Conservation (phyloP, 1,284 basidiomycete species). For the Erythrobasidium hasegawianum region DNA sequence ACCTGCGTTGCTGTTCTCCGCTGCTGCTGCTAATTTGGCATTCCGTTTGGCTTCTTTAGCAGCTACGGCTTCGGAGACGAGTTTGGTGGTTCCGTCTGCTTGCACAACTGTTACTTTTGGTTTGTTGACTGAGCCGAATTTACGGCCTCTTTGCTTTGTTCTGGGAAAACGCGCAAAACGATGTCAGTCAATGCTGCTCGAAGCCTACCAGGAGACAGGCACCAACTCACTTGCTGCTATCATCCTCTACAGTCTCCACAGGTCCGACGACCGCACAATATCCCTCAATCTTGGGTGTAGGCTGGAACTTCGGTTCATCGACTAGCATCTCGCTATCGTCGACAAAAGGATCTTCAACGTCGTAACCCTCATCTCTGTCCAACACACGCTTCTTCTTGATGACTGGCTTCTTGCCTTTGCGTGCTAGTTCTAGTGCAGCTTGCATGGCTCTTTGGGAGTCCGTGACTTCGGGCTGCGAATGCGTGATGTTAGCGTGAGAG, state of each 20-base stretch:
- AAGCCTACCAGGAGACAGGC: background rate
- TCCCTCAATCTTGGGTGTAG: constrained; percentile 88
- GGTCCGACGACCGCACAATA: constrained; percentile 67
- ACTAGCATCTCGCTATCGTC: constrained; percentile 91
- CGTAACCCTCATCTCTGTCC: constrained; percentile 59
- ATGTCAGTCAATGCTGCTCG: constrained; percentile 6
- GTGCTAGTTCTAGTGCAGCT: constrained; percentile 22
- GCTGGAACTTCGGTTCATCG: constrained; percentile 84
- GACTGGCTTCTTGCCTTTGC: constrained; percentile 3
- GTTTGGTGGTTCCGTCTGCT: constrained; percentile 26
- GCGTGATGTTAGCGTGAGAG: background rate
- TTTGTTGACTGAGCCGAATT: constrained; percentile 24
- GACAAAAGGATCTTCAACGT: constrained; percentile 87
- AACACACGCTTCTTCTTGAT: constrained; percentile 17
- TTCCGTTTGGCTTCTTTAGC: constrained; percentile 21
- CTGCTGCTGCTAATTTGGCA: constrained; percentile 5
- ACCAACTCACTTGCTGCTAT: background rate
- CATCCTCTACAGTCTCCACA: constrained; percentile 34
- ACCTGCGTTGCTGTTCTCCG: background rate
- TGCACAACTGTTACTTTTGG: constrained; percentile 26
- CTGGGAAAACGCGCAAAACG: background rate
- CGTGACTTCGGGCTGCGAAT: background rate
- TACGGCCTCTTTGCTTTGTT: constrained; percentile 11
- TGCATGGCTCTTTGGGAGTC: constrained; percentile 18
- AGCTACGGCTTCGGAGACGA: constrained; percentile 27